Evolutionary conservation across 1,284 basidiomycete genomes (phyloP).

Genomic region (Porogramme epimiltina): DNA sequence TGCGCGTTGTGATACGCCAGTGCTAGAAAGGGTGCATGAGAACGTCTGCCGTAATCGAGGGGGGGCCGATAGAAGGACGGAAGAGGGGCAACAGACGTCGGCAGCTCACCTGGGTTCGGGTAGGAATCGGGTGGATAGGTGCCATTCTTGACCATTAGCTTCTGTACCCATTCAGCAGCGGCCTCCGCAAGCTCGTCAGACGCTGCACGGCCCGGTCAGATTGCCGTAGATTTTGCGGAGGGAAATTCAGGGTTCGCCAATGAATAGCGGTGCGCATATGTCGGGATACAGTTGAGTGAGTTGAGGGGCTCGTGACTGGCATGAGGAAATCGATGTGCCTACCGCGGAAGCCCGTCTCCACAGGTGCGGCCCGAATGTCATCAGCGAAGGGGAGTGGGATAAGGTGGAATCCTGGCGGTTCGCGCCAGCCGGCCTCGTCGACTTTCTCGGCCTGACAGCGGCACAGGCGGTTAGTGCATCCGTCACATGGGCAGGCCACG

Average conservation of each 20-base stretch:
- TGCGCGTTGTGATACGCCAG: constrained; percentile 88
- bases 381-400: constrained; percentile 93
- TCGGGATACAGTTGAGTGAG: constrained; percentile 1
- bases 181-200: constrained; percentile 67
- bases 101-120: constrained; percentile 83
- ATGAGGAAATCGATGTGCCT: constrained; percentile 15
- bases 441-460: constrained; percentile 66
- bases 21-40: constrained; percentile 11
- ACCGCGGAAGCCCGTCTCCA: constrained; percentile 61
- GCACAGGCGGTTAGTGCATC: constrained; percentile 7
- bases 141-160: constrained; percentile 77
- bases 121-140: constrained; percentile 87
- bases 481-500: constrained; percentile 7
- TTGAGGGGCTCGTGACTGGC: constrained; percentile 15
- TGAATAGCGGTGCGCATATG: constrained; percentile 10
- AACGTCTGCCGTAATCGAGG: constrained; percentile 7
- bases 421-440: constrained; percentile 75
- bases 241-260: neutral
- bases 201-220: constrained; percentile 43
- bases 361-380: constrained; percentile 82
- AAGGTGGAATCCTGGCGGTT: constrained; percentile 91
- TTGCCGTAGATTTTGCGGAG: constrained; percentile 3
- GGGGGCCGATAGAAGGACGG: constrained; percentile 4
- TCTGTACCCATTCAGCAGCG: constrained; percentile 78
- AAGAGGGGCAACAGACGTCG: constrained; percentile 4